Conservation (phyloP, 164 flowering plant genomes). For the Tinospora cordifolia region DNA sequence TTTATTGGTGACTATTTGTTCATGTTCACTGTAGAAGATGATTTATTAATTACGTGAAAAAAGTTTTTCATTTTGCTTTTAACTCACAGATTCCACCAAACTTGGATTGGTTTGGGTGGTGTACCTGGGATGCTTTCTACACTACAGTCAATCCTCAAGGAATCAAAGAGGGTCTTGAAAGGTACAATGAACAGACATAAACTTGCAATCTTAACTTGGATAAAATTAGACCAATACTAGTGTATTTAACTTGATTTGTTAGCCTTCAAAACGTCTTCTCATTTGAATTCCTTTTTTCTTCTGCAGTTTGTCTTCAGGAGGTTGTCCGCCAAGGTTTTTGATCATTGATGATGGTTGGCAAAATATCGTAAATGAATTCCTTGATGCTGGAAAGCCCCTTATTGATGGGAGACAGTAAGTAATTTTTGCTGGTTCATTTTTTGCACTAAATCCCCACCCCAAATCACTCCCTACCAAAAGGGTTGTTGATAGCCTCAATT, state of each 20-base stretch:
- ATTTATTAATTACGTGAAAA: no score
- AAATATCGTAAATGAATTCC: conserved; percentile 43
- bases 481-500: no score
- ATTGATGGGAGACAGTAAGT: conserved; percentile 56
- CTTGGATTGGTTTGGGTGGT: conserved; percentile 83
- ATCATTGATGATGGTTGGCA: conserved; percentile 91
- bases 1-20: neutral
- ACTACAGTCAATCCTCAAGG: conserved; percentile 47
- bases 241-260: neutral
- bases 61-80: neutral
- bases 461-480: no score
- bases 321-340: conserved; percentile 54
- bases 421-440: neutral
- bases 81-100: conserved; percentile 42
- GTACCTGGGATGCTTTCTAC: conserved; percentile 89
- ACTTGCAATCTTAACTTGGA: neutral
- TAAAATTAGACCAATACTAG: neutral
- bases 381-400: conserved; percentile 39
- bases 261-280: neutral
- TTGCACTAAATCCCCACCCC: no score
- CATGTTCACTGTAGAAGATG: neutral
- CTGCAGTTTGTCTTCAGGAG: conserved; percentile 47
- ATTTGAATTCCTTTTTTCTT: conserved; percentile 1
- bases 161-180: conserved; percentile 57
- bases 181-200: conserved; percentile 26